phyloP scores from a whole-genome alignment of 208 protist genomes.

The Crithidia acanthocephali region DNA sequence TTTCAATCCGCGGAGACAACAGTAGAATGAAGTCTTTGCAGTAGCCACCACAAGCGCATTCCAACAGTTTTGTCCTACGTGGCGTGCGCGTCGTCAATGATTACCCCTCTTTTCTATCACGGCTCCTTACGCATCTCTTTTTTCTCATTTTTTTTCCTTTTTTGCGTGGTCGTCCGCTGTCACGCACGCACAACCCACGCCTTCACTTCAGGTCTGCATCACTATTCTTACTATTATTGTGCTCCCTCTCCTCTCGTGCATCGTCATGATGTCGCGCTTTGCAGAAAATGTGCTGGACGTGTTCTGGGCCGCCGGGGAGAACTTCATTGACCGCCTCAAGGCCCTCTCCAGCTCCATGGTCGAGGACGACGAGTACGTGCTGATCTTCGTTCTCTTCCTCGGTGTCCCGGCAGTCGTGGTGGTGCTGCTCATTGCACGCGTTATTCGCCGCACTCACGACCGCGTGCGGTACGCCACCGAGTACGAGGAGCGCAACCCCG shows the following conservation, averaged over 20 bases:
- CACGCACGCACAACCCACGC: no score
- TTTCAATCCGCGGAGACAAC: no score
- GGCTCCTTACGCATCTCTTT: no score
- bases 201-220: no score
- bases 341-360: conserved; percentile 31
- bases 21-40: no score
- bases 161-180: no score
- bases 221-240: no score
- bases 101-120: no score
- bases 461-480: conserved; percentile 44
- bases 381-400: conserved; percentile 35
- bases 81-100: no score
- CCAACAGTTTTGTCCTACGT: no score
- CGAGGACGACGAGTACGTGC: conserved; percentile 46
- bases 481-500: conserved; percentile 23
- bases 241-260: not conserved
- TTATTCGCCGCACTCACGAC: conserved; percentile 21
- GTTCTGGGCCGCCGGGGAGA: not conserved
- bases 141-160: no score
- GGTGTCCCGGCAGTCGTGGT: conserved; percentile 25
- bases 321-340: conserved; percentile 18
- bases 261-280: conserved; percentile 6
- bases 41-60: no score
- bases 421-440: conserved; percentile 19
- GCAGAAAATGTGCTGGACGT: conserved; percentile 6